Conservation (phyloP, 164 flowering plant genomes). For the Buxus sempervirens region DNA sequence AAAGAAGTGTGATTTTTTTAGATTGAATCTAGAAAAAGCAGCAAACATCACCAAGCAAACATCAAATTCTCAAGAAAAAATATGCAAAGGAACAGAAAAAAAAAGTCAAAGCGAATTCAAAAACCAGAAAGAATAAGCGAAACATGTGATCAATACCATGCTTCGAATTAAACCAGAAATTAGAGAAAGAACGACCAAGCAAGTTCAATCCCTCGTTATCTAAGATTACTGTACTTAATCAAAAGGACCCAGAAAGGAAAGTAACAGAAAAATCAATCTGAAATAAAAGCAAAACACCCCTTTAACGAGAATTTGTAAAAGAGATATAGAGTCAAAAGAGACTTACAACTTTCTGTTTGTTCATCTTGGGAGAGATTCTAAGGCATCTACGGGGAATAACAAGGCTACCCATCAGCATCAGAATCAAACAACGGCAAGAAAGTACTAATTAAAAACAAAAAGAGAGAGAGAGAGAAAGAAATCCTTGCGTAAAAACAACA, state of each 20-base stretch:
- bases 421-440: neutral
- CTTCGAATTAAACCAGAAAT: neutral
- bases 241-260: neutral
- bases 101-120: neutral
- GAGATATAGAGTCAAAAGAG: neutral
- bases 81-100: too few species aligned
- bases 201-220: neutral
- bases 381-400: neutral
- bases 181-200: neutral
- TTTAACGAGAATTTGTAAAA: too few species aligned
- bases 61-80: too few species aligned
- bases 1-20: too few species aligned
- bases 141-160: neutral
- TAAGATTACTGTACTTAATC: neutral
- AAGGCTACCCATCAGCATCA: neutral
- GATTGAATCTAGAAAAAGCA: too few species aligned
- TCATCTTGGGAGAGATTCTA: neutral
- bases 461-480: neutral
- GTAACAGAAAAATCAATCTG: neutral
- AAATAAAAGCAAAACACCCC: too few species aligned
- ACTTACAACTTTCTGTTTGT: neutral
- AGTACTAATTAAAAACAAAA: too few species aligned
- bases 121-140: neutral
- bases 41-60: too few species aligned
- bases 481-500: too few species aligned